Base-by-base conservation (phyloP, 805 yeast species). In the Wickerhamiella alocasiicola region DNA sequence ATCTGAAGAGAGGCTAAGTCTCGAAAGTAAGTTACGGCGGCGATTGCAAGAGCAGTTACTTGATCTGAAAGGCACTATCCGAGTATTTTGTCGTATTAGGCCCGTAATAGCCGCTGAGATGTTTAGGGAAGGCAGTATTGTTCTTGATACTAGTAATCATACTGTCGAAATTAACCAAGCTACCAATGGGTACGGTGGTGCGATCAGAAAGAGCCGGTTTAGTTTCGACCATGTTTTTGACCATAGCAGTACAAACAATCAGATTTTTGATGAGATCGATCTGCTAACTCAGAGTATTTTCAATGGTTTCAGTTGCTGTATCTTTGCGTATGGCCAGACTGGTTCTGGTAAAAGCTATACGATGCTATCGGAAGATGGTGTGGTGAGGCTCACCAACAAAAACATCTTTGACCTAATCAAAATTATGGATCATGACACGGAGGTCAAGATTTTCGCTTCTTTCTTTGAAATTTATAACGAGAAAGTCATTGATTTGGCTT, bases 321-420 rank as follows among this genome's bases (percentile, higher is more conserved):
- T 91, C 1, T 84, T 88, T 63, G 94, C 97, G 0, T 88, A 91
- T 57, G 98, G 98, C 1, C 98, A 88, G 59, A 91, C 98, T 0
- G 95, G 91, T 0, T 79, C 96, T 0, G 98, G 98, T 3, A 88
- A 88, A 56, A 88, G 97, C 0, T 78, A 62, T 56, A 91, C 98
- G 0, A 91, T 88, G 97, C 71, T 85, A 2, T 62, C 68, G 19
- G 52, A 59, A 1, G 79, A 78, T 52, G 97, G 98, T 12, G 73
- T 88, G 65, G 83, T 85, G 25, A 84, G 94, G 1, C 65, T 72
- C 13, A 80, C 95, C 0, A 68, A 87, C 11, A 58, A 63, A 12
- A 80, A 78, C 51, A 78, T 88, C 4, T 84, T 84, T 53, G 60
- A 68, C 4, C 71, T 75, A 40, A 68, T 75, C 3, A 55, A 62